Evolutionary conservation across 768 basidiomycete genomes (phyloP).

Genomic region (Auriscalpium microsporum): DNA sequence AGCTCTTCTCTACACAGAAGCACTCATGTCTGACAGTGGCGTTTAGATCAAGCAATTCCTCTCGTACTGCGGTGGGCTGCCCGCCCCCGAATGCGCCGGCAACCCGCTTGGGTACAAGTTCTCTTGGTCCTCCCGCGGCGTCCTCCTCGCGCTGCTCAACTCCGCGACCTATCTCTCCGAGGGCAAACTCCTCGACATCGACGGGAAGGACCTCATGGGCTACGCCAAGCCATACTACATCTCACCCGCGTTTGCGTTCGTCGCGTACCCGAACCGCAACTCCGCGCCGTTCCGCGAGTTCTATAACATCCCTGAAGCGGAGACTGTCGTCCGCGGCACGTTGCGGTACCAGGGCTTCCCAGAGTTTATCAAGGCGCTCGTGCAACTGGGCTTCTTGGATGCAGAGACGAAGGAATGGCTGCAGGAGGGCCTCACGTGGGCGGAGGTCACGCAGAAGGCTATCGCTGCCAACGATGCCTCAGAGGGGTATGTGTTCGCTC

Average conservation of each 20-base stretch:
- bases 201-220: constrained; percentile 81
- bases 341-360: constrained; percentile 96
- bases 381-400: constrained; percentile 82
- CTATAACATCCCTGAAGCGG: constrained; percentile 89
- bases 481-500: constrained; percentile 45
- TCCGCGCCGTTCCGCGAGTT: constrained; percentile 84
- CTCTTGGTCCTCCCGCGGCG: constrained; percentile 96
- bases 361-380: constrained; percentile 82
- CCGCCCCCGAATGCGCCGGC: constrained; percentile 81
- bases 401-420: constrained; percentile 73
- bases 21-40: background rate
- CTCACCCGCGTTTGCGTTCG: constrained; percentile 91
- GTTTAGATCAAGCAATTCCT: constrained; percentile 78
- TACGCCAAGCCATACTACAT: constrained; percentile 92
- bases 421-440: constrained; percentile 68
- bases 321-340: constrained; percentile 89
- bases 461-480: constrained; percentile 56
- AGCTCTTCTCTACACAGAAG: too few species aligned
- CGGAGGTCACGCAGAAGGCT: constrained; percentile 70
- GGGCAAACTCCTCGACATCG: constrained; percentile 55
- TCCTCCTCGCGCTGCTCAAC: constrained; percentile 91
- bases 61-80: constrained; percentile 94
- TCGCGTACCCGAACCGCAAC: constrained; percentile 95
- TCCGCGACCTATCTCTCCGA: constrained; percentile 70
- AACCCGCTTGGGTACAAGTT: constrained; percentile 99